phyloP scores from a whole-genome alignment of 75 land plant genomes.

The Larix kaempferi region DNA sequence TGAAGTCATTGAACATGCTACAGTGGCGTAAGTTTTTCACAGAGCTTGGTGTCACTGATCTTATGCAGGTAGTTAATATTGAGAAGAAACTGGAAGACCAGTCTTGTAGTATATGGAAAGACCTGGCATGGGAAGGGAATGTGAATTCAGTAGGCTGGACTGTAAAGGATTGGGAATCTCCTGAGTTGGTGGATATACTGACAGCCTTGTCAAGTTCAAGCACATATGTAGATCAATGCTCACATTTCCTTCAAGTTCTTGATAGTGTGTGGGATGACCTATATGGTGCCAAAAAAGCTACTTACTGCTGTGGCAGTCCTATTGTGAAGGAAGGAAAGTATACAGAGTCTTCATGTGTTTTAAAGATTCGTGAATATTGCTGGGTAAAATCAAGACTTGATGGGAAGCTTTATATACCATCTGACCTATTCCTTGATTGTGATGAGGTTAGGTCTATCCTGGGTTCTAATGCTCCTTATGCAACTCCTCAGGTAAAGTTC shows the following conservation, averaged over 20 bases:
- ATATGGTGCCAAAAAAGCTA: slow-evolving; percentile 40
- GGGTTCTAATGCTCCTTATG: slow-evolving; percentile 69
- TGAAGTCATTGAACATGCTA: slow-evolving; percentile 17
- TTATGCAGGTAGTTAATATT: slow-evolving; percentile 52
- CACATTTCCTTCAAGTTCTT: slow-evolving; percentile 51
- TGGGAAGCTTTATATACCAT: slow-evolving; percentile 52
- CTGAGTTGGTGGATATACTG: slow-evolving; percentile 52
- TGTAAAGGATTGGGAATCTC: slow-evolving; percentile 77
- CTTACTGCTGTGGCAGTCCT: slow-evolving; percentile 15
- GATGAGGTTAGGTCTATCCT: slow-evolving; percentile 52
- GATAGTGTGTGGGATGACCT: slow-evolving; percentile 72
- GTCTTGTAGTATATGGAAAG: slow-evolving; percentile 19
- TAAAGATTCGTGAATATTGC: slow-evolving; percentile 32
- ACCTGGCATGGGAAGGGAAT: slow-evolving; percentile 12
- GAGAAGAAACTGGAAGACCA: slow-evolving; percentile 33
- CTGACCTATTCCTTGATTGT: slow-evolving; percentile 63
- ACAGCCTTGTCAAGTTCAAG: slow-evolving; percentile 23
- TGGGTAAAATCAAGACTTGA: slow-evolving; percentile 81
- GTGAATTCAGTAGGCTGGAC: slow-evolving; percentile 10
- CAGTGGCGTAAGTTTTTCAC: slow-evolving; percentile 69
- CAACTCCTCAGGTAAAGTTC: slow-evolving; percentile 65
- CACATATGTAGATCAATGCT: slow-evolving; percentile 25
- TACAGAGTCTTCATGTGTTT: slow-evolving; percentile 54
- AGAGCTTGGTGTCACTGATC: slow-evolving; percentile 77
- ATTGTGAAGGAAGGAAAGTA: slow-evolving; percentile 11